Conservation (phyloP, 2,329 filamentous ascomycete species). For the Pseudocercospora pini-densiflorae region DNA sequence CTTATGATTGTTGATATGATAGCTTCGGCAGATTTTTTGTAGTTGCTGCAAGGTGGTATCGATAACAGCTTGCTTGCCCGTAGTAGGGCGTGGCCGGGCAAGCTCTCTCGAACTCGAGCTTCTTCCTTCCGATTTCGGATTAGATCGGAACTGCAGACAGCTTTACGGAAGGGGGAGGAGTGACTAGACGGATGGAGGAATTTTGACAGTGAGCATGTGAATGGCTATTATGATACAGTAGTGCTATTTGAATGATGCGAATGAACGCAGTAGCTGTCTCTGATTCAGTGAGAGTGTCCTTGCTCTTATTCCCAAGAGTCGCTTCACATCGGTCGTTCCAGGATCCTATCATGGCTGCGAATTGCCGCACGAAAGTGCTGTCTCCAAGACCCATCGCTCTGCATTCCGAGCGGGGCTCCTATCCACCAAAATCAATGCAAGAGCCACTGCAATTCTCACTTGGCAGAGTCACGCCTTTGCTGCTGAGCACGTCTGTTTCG, state of each 20-base stretch:
- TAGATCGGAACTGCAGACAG: background rate
- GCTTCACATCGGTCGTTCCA: no score
- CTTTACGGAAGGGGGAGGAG: background rate
- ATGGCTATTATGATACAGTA: background rate
- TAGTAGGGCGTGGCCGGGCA: background rate
- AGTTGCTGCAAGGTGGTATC: background rate
- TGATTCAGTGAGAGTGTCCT: background rate
- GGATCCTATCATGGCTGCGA: no score
- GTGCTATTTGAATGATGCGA: background rate
- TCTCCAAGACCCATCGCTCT: background rate
- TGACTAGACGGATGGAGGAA: background rate
- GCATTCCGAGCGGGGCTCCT: background rate
- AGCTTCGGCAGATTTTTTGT: background rate
- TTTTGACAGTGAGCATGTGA: background rate
- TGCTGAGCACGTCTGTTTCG: conserved; percentile 4
- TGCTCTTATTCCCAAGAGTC: no score
- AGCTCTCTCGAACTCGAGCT: background rate
- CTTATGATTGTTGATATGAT: background rate
- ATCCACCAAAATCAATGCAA: background rate
- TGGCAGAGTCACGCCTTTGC: background rate
- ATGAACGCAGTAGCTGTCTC: background rate
- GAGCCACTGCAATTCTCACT: background rate
- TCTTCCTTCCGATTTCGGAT: conserved; percentile 4
- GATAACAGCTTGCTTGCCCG: background rate
- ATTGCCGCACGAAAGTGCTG: no score